Percentiles rank a stretch among this genome's conserved stretches.
phyloP scores from a whole-genome alignment of 441 rosid species.

The Populus hybrid region DNA sequence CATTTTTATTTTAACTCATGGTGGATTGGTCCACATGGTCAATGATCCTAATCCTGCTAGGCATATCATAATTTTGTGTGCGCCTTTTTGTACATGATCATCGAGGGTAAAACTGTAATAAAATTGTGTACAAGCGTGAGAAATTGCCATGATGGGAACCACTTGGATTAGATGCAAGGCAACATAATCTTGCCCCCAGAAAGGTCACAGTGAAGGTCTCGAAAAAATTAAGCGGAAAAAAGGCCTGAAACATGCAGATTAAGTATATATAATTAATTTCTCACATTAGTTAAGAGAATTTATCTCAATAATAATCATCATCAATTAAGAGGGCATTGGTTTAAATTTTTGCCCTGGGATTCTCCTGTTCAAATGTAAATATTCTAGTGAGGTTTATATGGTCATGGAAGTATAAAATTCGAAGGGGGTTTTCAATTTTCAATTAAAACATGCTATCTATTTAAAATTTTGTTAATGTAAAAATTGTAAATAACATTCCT shows the following conservation, averaged over 20 bases:
- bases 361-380: too few species aligned
- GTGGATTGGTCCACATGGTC: slow-evolving; percentile 32
- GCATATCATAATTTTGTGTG: slow-evolving; percentile 27
- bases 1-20: background rate
- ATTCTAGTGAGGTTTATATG: too few species aligned
- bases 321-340: too few species aligned
- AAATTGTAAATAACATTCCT: too few species aligned
- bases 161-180: slow-evolving; percentile 31
- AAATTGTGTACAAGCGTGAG: slow-evolving; percentile 25
- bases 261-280: background rate
- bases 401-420: too few species aligned
- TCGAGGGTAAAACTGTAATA: slow-evolving; percentile 25
- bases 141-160: slow-evolving; percentile 40
- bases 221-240: background rate
- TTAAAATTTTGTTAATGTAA: too few species aligned
- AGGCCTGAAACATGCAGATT: background rate
- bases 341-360: too few species aligned
- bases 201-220: slow-evolving; percentile 8
- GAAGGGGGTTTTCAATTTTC: too few species aligned
- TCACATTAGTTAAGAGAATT: too few species aligned
- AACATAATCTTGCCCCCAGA: slow-evolving; percentile 37
- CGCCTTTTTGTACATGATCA: slow-evolving; percentile 27
- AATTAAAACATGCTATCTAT: too few species aligned
- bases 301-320: too few species aligned
- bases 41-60: slow-evolving; percentile 24